These are phyloP conservation scores for Blumeria hordei DNA, from an alignment of 2,329 filamentous ascomycete genomes.

Conservation along the genomic window DNA sequence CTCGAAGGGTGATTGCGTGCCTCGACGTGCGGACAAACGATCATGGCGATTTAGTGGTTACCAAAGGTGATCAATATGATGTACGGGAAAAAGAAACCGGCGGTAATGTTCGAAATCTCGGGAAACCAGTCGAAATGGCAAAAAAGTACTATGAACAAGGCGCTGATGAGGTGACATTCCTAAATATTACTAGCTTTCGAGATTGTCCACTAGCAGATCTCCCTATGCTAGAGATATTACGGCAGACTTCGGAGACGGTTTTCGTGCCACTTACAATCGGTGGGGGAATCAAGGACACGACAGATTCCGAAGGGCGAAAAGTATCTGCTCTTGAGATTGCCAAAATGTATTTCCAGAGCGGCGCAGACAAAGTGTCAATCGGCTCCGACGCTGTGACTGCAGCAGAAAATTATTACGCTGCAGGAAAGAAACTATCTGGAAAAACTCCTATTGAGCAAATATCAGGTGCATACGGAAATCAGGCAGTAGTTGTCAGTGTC, in stretches of 20 bases:
- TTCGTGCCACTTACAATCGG: conserved; percentile 93
- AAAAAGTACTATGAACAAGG: conserved; percentile 87
- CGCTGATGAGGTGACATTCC: conserved; percentile 87
- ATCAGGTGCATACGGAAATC: conserved; percentile 76
- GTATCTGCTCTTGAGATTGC: conserved; percentile 85
- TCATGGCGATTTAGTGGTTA: conserved; percentile 81
- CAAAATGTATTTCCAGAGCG: conserved; percentile 89
- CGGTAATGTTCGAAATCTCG: conserved; percentile 63
- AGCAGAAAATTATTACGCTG: conserved; percentile 69
- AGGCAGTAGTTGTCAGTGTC: conserved; percentile 87
- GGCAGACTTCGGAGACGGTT: conserved; percentile 66
- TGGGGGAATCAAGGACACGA: conserved; percentile 79
- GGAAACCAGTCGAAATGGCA: conserved; percentile 91
- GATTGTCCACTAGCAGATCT: conserved; percentile 81
- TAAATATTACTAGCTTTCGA: conserved; percentile 96
- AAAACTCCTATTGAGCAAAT: conserved; percentile 91
- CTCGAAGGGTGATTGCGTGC: conserved; percentile 83
- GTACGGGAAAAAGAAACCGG: conserved; percentile 62
- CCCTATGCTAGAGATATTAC: conserved; percentile 87
- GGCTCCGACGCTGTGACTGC: conserved; percentile 84
- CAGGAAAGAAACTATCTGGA: conserved; percentile 44
- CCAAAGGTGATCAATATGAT: conserved; percentile 96
- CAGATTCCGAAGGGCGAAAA: conserved; percentile 65
- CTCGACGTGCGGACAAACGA: conserved; percentile 92
- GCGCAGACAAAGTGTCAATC: conserved; percentile 93